Evolutionary conservation across 176 grass and related monocot genomes (phyloP).

Genomic region (Triticum monococcum): DNA sequence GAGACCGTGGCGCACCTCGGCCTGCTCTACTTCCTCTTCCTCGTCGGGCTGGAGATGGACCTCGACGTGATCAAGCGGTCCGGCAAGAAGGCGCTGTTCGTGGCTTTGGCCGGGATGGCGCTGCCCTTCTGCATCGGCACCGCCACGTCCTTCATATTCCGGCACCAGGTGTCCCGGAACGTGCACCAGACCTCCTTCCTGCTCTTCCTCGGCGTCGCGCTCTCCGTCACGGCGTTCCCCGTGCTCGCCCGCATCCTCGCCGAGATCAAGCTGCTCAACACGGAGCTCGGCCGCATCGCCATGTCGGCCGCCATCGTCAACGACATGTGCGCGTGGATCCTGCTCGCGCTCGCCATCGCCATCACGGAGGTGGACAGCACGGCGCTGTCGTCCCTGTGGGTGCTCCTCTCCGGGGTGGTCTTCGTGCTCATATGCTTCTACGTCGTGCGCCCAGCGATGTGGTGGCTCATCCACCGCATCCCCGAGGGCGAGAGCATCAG

Average conservation of each 20-base stretch:
- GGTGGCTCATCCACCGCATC: constrained; percentile 61
- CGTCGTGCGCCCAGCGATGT: constrained; percentile 63
- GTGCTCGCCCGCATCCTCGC: constrained; percentile 85
- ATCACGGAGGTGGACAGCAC: constrained; percentile 47
- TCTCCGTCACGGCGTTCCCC: constrained; percentile 83
- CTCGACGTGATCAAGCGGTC: constrained; percentile 54
- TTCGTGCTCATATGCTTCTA: constrained; percentile 77
- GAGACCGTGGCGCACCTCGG: constrained; percentile 84
- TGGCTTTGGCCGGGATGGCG: constrained; percentile 57
- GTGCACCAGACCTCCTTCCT: constrained; percentile 57
- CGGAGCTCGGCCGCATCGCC: constrained; percentile 62
- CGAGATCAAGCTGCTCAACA: constrained; percentile 78
- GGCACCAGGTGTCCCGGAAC: constrained; percentile 56
- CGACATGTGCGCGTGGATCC: constrained; percentile 76
- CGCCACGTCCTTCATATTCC: constrained; percentile 63
- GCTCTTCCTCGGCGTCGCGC: constrained; percentile 76
- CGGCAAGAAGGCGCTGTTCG: constrained; percentile 48
- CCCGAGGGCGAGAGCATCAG: constrained; percentile 61
- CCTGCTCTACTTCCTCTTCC: constrained; percentile 79
- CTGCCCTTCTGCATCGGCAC: constrained; percentile 77
- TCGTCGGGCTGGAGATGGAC: constrained; percentile 86
- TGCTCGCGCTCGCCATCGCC: constrained; percentile 70
- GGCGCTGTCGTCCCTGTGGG: constrained; percentile 56
- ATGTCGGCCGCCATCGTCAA: constrained; percentile 82
- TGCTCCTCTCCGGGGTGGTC: constrained; percentile 45